Percentiles rank a stretch among this genome's conserved stretches.
Evolutionary conservation across 179 eudicot species (phyloP).

Genomic region (Amaranthus tricolor): DNA sequence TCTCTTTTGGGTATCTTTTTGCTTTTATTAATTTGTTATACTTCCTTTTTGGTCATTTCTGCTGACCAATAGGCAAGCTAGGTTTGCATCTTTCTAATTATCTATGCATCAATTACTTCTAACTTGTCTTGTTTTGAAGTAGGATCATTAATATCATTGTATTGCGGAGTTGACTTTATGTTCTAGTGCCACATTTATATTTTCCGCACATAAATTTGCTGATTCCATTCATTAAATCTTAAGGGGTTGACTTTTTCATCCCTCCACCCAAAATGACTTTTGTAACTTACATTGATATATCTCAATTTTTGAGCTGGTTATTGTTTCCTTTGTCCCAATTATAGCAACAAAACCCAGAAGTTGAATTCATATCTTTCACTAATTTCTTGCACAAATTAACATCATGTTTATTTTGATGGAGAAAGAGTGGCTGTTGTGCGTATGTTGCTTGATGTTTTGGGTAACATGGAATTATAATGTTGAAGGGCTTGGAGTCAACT

Average conservation of each 20-base stretch:
- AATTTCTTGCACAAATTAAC: not conserved
- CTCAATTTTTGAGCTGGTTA: not conserved
- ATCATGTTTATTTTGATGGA: constrained; percentile 8
- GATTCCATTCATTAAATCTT: not conserved
- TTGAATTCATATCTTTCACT: not conserved
- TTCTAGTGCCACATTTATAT: not conserved
- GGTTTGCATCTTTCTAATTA: not conserved
- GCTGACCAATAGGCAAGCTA: not conserved
- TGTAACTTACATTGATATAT: not conserved
- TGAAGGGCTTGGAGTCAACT: constrained; percentile 69
- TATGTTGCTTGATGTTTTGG: constrained; percentile 9
- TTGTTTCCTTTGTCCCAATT: not conserved
- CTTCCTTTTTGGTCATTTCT: not conserved
- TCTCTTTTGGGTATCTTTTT: not conserved
- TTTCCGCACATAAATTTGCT: not conserved
- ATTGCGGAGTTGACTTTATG: not conserved
- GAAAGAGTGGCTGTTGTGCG: constrained; percentile 21
- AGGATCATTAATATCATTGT: not conserved
- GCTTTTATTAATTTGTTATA: not conserved
- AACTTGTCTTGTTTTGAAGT: not conserved
- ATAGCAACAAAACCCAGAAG: not conserved
- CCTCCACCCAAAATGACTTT: not conserved
- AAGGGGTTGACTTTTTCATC: not conserved
- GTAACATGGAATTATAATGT: constrained; percentile 14
- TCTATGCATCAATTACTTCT: not conserved